Conservation (phyloP, 768 basidiomycete genomes). For the Mycena indigotica region DNA sequence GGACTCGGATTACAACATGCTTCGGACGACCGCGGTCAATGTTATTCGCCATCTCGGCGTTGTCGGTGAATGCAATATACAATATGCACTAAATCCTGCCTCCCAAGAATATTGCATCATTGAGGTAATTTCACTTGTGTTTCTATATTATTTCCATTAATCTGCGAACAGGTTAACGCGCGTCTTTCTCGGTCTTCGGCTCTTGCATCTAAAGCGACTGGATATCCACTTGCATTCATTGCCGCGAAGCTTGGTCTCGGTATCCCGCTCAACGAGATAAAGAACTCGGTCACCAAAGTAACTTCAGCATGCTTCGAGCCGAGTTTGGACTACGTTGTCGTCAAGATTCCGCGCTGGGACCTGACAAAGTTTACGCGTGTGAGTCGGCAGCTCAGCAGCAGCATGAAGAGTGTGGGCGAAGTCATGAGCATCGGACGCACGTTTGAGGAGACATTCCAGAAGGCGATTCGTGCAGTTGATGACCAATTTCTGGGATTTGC, state of each 20-base stretch:
- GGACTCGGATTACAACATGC: constrained; percentile 99
- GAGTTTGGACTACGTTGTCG: constrained; percentile 93
- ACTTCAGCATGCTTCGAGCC: constrained; percentile 99
- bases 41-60: constrained; percentile 99
- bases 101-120: constrained; percentile 99
- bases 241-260: constrained; percentile 97
- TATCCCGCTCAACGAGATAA: constrained; percentile 96
- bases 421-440: constrained; percentile 99
- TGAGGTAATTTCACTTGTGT: constrained; percentile 58
- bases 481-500: constrained; percentile 93
- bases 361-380: constrained; percentile 97
- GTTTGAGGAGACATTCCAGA: constrained; percentile 98
- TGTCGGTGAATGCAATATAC: constrained; percentile 98
- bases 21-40: constrained; percentile 96
- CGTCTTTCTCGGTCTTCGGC: constrained; percentile 97
- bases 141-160: neutral
- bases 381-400: constrained; percentile 85
- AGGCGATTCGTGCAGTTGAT: constrained; percentile 96
- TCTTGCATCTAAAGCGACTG: constrained; percentile 96
- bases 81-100: constrained; percentile 93
- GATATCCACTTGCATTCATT: constrained; percentile 97
- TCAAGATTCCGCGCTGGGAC: constrained; percentile 99
- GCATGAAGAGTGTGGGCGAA: constrained; percentile 99
- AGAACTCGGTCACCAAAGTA: constrained; percentile 95
- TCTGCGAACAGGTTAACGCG: constrained; percentile 76